Evolutionary conservation across 2,329 filamentous ascomycete genomes (phyloP).

Genomic region (Chaetomium olivaceum): DNA sequence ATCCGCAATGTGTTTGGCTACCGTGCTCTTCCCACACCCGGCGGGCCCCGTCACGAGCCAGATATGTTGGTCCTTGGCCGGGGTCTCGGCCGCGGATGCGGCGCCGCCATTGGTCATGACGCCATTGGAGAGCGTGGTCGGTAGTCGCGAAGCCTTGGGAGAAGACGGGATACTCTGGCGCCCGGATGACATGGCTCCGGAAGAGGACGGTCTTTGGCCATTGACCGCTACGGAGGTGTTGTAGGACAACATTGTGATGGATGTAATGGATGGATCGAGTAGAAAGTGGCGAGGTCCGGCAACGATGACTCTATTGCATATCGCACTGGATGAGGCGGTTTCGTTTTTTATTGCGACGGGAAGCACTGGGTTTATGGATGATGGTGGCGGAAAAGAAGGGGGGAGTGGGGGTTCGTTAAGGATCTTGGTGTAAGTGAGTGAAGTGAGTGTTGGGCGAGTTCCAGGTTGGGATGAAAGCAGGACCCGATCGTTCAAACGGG

Average conservation of each 20-base stretch:
- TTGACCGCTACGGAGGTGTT: constrained; percentile 49
- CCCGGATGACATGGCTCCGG: constrained; percentile 33
- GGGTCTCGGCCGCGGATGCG: constrained; percentile 35
- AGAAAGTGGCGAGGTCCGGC: background rate
- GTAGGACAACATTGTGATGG: constrained; percentile 52
- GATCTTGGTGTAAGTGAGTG: constrained; percentile 26
- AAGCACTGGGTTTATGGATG: background rate
- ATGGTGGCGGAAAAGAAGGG: background rate
- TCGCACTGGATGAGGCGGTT: background rate
- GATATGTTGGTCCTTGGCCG: constrained; percentile 61
- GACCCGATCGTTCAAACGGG: constrained; percentile 16
- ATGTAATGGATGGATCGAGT: constrained; percentile 18
- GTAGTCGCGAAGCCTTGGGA: constrained; percentile 33
- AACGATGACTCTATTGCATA: constrained; percentile 28
- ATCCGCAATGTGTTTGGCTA: constrained; percentile 65
- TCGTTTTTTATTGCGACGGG: background rate
- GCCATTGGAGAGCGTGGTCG: constrained; percentile 29
- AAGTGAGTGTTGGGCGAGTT: constrained; percentile 18
- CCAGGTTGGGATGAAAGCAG: constrained; percentile 8
- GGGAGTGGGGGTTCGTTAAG: background rate
- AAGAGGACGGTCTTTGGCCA: constrained; percentile 39
- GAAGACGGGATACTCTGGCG: constrained; percentile 36
- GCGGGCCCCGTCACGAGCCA: constrained; percentile 80
- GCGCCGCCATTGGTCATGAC: constrained; percentile 35
- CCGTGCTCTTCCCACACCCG: constrained; percentile 76